Percentiles rank a stretch among this genome's conserved stretches.
These are phyloP conservation scores for Medicago lupulina DNA, from an alignment of 306 rosid species.

Conservation along the genomic window DNA sequence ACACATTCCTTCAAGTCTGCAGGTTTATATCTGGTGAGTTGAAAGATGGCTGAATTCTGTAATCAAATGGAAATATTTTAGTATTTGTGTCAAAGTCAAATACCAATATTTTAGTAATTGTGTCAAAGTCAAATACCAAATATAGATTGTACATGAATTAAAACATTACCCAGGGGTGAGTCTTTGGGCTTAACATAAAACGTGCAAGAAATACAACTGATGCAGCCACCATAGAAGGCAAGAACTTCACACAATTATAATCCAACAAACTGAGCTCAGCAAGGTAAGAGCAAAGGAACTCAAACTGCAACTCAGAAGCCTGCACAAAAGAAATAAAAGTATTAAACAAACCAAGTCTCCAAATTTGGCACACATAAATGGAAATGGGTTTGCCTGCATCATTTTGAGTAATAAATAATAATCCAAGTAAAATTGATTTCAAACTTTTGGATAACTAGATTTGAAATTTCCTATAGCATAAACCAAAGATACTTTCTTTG, in stretches of 20 bases:
- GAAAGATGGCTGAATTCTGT: conserved; percentile 57
- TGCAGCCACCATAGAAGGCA: conserved; percentile 92
- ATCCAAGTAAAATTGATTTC: not conserved
- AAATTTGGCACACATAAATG: not conserved
- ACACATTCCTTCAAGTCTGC: conserved; percentile 70
- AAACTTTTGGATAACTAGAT: not conserved
- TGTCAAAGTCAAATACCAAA: not conserved
- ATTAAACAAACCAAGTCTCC: not conserved
- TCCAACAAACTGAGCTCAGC: conserved; percentile 93
- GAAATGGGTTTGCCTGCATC: not conserved
- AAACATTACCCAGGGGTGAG: conserved; percentile 79
- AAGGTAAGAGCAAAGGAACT: conserved; percentile 76
- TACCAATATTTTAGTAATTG: conserved; percentile 22
- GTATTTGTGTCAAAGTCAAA: not conserved
- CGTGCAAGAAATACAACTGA: conserved; percentile 76
- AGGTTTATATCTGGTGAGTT: conserved; percentile 65
- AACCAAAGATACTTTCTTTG: not conserved
- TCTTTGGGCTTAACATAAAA: conserved; percentile 62
- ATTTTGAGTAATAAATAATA: not conserved
- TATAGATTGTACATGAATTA: not conserved
- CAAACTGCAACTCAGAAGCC: conserved; percentile 67
- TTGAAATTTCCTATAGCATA: not conserved
- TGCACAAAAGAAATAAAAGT: conserved; percentile 39
- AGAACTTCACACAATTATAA: conserved; percentile 67
- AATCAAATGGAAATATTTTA: conserved; percentile 27